Evolutionary conservation across 2,329 filamentous ascomycete species (phyloP).

Genomic region (Ophiostoma ips): DNA sequence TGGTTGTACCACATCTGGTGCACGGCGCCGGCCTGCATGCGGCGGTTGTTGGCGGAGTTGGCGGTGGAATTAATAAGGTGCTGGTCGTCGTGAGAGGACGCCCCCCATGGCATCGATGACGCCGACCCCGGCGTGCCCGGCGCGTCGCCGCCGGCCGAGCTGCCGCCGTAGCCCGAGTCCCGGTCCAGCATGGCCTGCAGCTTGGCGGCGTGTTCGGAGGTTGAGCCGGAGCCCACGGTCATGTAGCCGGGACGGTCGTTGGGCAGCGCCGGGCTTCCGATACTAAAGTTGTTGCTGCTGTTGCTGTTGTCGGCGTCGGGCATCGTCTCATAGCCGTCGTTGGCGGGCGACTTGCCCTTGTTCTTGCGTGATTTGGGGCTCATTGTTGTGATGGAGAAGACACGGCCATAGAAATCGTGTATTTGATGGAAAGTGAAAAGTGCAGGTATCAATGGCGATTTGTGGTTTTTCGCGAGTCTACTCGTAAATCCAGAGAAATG

Average conservation of each 20-base stretch:
- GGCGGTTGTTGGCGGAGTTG: constrained; percentile 33
- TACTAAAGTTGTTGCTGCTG: constrained; percentile 15
- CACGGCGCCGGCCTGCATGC: constrained; percentile 64
- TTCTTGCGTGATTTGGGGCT: constrained; percentile 7
- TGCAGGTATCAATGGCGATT: too few relatives aligned
- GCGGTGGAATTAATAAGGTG: constrained; percentile 29
- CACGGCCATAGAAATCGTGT: constrained; percentile 3
- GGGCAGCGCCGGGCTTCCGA: constrained; percentile 9
- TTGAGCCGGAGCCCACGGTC: constrained; percentile 73
- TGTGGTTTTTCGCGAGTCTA: not conserved
- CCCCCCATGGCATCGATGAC: constrained; percentile 29
- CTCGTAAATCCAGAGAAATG: not conserved
- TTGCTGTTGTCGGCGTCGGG: constrained; percentile 16
- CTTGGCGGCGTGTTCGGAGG: constrained; percentile 66
- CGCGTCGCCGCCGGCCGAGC: constrained; percentile 48
- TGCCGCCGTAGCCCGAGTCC: constrained; percentile 88
- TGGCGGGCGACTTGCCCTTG: constrained; percentile 7
- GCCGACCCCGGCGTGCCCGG: too few relatives aligned
- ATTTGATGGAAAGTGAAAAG: too few relatives aligned
- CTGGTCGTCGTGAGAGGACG: constrained; percentile 31
- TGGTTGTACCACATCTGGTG: constrained; percentile 92
- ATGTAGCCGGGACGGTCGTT: constrained; percentile 42
- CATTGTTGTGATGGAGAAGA: constrained; percentile 3
- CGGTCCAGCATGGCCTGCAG: constrained; percentile 70
- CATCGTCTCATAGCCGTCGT: constrained; percentile 1